phyloP scores from a whole-genome alignment of 1,284 basidiomycete genomes.

The Ustilago hordei region DNA sequence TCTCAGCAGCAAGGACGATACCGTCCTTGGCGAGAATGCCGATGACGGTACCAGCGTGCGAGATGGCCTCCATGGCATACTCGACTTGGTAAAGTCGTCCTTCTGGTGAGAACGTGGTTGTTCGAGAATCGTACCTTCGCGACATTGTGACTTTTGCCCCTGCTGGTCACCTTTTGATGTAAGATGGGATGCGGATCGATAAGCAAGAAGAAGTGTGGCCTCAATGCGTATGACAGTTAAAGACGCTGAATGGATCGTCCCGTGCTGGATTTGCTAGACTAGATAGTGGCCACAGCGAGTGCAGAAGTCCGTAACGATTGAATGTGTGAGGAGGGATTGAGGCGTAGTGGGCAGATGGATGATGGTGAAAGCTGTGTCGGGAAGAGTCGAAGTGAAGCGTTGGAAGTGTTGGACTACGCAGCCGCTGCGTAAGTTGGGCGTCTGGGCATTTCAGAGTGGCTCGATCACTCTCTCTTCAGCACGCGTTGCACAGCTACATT shows the following conservation, averaged over 20 bases:
- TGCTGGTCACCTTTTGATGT: background rate
- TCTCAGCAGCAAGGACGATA: conserved; percentile 97
- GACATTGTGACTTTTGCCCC: conserved; percentile 53
- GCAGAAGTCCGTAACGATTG: background rate
- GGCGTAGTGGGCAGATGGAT: background rate
- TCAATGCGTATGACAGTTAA: no score
- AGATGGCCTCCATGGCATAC: conserved; percentile 99
- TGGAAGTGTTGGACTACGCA: conserved; percentile 11
- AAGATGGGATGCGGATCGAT: background rate
- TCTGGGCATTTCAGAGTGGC: conserved; percentile 13
- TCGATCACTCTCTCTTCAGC: conserved; percentile 17
- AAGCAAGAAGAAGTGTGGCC: no score
- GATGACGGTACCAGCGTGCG: conserved; percentile 93
- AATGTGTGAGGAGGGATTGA: background rate
- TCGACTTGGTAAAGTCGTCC: conserved; percentile 78
- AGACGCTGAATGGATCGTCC: no score
- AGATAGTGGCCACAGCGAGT: no score
- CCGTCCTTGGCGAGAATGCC: conserved; percentile 90
- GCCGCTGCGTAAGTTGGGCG: conserved; percentile 17
- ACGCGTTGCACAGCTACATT: conserved; percentile 9
- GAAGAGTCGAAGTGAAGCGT: background rate
- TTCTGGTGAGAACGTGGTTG: conserved; percentile 70
- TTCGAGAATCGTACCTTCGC: conserved; percentile 67
- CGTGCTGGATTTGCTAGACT: no score
- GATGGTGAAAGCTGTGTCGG: background rate